Evolutionary conservation across 208 protist species (phyloP), one percentile per base, ranked within the genome.

Genomic region (Trypanosoma congolense): DNA sequence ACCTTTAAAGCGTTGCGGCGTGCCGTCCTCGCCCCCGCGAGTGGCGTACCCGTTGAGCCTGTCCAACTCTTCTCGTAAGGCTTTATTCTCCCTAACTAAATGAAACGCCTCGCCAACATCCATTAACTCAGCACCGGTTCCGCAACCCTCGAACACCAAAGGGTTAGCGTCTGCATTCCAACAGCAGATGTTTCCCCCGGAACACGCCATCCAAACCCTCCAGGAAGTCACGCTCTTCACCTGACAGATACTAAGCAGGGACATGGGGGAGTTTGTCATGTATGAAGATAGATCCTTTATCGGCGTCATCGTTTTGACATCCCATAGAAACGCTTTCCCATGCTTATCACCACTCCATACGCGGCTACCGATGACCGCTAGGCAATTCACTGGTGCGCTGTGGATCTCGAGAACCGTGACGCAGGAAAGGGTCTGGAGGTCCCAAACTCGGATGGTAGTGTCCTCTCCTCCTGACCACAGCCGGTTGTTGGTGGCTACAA

Each of bases 331-430:
- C 28, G 92, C 70, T 51, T 69, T 70, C 3, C 88, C 88, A 54
- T 86, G 77, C 53, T 83, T 85, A 51, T 91, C 88, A n/a, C 75
- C 88, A 21, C 74, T 83, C 86, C 88, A 95, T 45, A 95, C 59
- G 36, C 88, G 80, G 3, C 68, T 73, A 55, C 75, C 82, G 10
- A 93, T 48, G 19, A 73, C 35, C 55, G 73, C 41, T 28, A 93
- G 55, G 44, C 54, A 76, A 16, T 72, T 55, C 9, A 93, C 62
- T 4, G 87, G 87, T 12, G 87, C 83, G 14, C 60, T 69, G 70
- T 93, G 87, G 30, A 26, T 59, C 53, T 47, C 31, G 43, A 87
- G 67, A 12, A 81, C 70, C 24, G 44, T 49, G 12, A 83, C 30
- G 31, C 75, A 87, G 4, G 73, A 31, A 1, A 93, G 67, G 26